Conservation (phyloP, 2,329 filamentous ascomycete genomes). For the Phaeosphaeria sp. region DNA sequence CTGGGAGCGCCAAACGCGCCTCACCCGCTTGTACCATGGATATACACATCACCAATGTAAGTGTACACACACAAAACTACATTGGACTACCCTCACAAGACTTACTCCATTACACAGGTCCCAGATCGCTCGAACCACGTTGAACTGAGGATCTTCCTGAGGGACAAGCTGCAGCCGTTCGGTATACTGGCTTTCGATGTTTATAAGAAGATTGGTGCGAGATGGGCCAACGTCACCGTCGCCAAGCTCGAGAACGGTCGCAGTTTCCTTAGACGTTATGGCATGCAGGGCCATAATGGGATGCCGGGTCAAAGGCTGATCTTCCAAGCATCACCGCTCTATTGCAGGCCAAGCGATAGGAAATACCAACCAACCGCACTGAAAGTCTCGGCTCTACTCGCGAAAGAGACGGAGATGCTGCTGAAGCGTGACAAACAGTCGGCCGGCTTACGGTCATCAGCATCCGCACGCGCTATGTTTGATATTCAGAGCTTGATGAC, state of each 20-base stretch:
- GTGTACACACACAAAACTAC: constrained; percentile 2
- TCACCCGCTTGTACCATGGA: constrained; percentile 22
- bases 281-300: constrained; percentile 24
- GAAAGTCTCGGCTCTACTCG: constrained; percentile 28
- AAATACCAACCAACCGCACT: constrained; percentile 31
- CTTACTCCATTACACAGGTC: no score
- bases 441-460: no score
- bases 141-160: constrained; percentile 51
- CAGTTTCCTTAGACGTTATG: constrained; percentile 52
- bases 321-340: constrained; percentile 17
- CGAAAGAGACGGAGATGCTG: constrained; percentile 27
- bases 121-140: constrained; percentile 44
- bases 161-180: constrained; percentile 46
- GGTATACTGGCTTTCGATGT: constrained; percentile 53
- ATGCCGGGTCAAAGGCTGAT: constrained; percentile 9
- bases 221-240: constrained; percentile 56
- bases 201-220: constrained; percentile 51
- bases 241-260: constrained; percentile 48
- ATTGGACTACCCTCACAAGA: background rate
- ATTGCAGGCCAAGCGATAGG: constrained; percentile 21
- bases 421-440: no score
- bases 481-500: constrained; percentile 39
- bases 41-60: constrained; percentile 31
- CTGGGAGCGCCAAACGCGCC: no score
- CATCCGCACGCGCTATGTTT: constrained; percentile 20